Conservation (phyloP, 2,329 filamentous ascomycete genomes). For the Cadophora luteo-olivacea region DNA sequence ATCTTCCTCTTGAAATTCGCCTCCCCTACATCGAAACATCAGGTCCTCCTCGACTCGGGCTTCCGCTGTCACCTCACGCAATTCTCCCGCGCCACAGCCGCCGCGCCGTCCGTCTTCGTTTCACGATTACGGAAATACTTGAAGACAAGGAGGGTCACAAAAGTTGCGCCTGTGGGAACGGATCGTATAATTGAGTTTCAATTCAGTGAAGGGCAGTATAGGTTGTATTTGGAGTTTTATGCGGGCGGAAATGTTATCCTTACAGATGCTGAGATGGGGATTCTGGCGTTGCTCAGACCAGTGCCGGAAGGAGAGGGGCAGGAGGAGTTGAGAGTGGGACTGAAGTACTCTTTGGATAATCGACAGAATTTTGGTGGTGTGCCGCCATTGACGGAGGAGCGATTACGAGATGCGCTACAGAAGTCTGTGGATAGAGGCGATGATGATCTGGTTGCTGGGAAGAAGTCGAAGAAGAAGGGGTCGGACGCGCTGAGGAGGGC, state of each 20-base stretch:
- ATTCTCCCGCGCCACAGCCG: conserved; percentile 86
- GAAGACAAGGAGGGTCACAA: conserved; percentile 83
- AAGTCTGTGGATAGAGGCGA: conserved; percentile 67
- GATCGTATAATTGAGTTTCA: conserved; percentile 91
- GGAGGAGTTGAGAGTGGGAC: conserved; percentile 78
- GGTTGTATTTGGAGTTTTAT: conserved; percentile 93
- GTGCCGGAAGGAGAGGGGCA: conserved; percentile 84
- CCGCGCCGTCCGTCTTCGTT: conserved; percentile 85
- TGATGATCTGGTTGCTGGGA: conserved; percentile 56
- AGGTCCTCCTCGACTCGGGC: conserved; percentile 90
- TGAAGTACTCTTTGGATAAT: conserved; percentile 80
- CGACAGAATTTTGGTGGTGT: conserved; percentile 84
- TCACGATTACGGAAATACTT: conserved; percentile 84
- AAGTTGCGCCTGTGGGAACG: conserved; percentile 84
- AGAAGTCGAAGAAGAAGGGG: conserved; percentile 75
- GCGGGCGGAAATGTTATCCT: conserved; percentile 94
- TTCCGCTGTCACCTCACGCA: conserved; percentile 95
- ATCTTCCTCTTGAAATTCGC: conserved; percentile 96
- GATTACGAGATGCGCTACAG: conserved; percentile 73
- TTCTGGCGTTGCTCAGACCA: conserved; percentile 79
- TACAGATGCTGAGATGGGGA: conserved; percentile 83
- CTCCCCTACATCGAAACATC: conserved; percentile 86
- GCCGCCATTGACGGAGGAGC: conserved; percentile 75
- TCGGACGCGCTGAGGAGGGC: conserved; percentile 81
- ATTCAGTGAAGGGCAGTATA: conserved; percentile 90